Percentiles rank a stretch among this genome's conserved stretches.
phyloP scores from a whole-genome alignment of 352 stramenopile species.

The Pythium grandisporangium region DNA sequence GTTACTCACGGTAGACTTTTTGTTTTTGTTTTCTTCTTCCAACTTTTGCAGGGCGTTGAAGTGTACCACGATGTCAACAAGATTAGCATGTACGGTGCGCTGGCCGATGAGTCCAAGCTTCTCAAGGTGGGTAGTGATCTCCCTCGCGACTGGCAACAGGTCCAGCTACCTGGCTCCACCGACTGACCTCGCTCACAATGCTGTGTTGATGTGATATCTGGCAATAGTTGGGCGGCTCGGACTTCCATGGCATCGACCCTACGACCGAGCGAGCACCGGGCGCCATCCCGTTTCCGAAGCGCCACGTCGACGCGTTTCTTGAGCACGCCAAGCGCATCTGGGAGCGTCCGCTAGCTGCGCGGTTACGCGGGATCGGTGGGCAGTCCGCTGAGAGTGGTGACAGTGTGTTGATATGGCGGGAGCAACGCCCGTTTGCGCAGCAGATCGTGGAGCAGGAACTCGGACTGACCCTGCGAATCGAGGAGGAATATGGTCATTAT shows the following conservation, averaged over 20 bases:
- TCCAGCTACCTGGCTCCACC: too few species aligned
- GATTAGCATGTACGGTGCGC: conserved; percentile 71
- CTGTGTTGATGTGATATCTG: not conserved
- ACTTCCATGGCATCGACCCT: conserved; percentile 78
- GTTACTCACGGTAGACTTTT: not conserved
- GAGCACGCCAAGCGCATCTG: conserved; percentile 58
- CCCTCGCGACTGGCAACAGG: too few species aligned
- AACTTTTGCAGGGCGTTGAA: conserved; percentile 46
- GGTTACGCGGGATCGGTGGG: conserved; percentile 12
- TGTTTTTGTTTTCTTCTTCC: not conserved
- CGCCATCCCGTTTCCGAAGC: conserved; percentile 64
- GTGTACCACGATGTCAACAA: conserved; percentile 77
- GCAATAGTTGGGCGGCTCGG: conserved; percentile 59
- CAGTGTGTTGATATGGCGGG: conserved; percentile 16
- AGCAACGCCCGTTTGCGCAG: conserved; percentile 14
- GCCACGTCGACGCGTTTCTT: conserved; percentile 65
- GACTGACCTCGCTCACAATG: not conserved
- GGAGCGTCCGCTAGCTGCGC: conserved; percentile 43
- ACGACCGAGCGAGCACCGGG: conserved; percentile 57
- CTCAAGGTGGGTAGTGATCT: conserved; percentile 36
- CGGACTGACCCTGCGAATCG: conserved; percentile 1
- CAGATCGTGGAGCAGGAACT: conserved; percentile 9
- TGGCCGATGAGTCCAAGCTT: conserved; percentile 64
- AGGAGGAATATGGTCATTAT: conserved; percentile 10
- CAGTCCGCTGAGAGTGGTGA: conserved; percentile 1